These are phyloP conservation scores for Fusarium marasasianum DNA, from an alignment of 2,329 filamentous ascomycete genomes.

Conservation along the genomic window DNA sequence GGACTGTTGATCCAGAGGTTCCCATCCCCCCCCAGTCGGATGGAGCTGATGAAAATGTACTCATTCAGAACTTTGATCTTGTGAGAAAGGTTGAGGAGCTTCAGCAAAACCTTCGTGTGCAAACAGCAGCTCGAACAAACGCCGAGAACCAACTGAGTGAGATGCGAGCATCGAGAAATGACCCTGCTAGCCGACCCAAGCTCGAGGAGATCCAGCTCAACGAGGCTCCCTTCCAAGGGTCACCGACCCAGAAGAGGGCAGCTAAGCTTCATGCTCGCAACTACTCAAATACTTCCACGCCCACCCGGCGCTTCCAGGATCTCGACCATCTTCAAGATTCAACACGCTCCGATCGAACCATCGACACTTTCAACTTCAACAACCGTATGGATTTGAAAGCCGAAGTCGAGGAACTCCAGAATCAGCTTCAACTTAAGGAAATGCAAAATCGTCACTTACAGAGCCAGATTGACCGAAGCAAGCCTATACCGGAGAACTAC, in stretches of 20 bases:
- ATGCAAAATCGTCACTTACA: conserved; percentile 96
- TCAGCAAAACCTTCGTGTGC: conserved; percentile 87
- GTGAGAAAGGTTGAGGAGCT: conserved; percentile 86
- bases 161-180: conserved; percentile 76
- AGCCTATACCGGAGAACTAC: conserved; percentile 68
- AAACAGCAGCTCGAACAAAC: conserved; percentile 80
- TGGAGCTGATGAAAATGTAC: conserved; percentile 68
- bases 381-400: conserved; percentile 90
- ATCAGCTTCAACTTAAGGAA: conserved; percentile 90
- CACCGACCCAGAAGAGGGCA: conserved; percentile 76
- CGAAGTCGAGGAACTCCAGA: conserved; percentile 91
- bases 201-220: conserved; percentile 90
- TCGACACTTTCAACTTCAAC: conserved; percentile 83
- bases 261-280: conserved; percentile 63
- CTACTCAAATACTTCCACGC: conserved; percentile 80
- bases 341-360: conserved; percentile 82
- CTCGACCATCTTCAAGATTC: conserved; percentile 73
- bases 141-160: conserved; percentile 86
- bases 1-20: conserved; percentile 83
- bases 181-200: conserved; percentile 76
- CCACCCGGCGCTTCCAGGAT: conserved; percentile 75
- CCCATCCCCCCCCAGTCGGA: conserved; percentile 71
- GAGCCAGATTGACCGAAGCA: conserved; percentile 79
- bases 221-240: conserved; percentile 77
- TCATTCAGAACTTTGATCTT: conserved; percentile 81